A percentile compares a stretch with the other conserved stretches of the same genome.
These are phyloP conservation scores for Anthostomella pinea DNA, from an alignment of 2,329 filamentous ascomycete genomes.

Conservation along the genomic window DNA sequence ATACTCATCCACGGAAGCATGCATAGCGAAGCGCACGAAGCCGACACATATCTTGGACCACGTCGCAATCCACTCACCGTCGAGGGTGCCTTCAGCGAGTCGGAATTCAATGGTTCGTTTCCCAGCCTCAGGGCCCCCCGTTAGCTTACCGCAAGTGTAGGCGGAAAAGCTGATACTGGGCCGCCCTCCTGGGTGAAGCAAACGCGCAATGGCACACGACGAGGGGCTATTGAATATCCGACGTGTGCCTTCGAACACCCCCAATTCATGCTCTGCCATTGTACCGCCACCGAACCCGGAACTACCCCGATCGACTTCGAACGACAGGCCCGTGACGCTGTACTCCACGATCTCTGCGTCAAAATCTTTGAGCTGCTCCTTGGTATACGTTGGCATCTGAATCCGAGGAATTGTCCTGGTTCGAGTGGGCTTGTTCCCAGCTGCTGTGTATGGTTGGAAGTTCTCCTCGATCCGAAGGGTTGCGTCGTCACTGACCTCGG, in stretches of 20 bases:
- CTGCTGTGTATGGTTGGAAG: too few relatives aligned
- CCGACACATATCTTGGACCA: slow-evolving; percentile 25
- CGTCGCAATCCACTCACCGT: slow-evolving; percentile 13
- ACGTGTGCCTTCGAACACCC: slow-evolving; percentile 6
- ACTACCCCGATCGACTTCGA: too few relatives aligned
- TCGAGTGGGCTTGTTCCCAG: too few relatives aligned
- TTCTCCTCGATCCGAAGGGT: too few relatives aligned
- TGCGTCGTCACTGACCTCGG: not conserved
- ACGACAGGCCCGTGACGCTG: too few relatives aligned
- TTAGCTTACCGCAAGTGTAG: slow-evolving; percentile 1
- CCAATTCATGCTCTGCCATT: too few relatives aligned
- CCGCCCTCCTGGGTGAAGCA: not conserved
- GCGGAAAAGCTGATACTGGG: slow-evolving; percentile 1
- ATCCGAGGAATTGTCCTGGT: too few relatives aligned
- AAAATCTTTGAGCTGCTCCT: too few relatives aligned
- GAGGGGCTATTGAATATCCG: slow-evolving; percentile 6
- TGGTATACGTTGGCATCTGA: too few relatives aligned
- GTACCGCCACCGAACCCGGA: too few relatives aligned
- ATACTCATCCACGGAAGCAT: slow-evolving; percentile 13
- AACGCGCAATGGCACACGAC: slow-evolving; percentile 10
- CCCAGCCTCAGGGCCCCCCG: accelerated
- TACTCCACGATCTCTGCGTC: too few relatives aligned
- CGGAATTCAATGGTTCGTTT: slow-evolving; percentile 24
- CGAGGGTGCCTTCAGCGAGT: slow-evolving; percentile 13
- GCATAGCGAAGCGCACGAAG: slow-evolving; percentile 21